These are phyloP conservation scores for Botrytis elliptica DNA, from an alignment of 2,329 filamentous ascomycete species.

Conservation along the genomic window DNA sequence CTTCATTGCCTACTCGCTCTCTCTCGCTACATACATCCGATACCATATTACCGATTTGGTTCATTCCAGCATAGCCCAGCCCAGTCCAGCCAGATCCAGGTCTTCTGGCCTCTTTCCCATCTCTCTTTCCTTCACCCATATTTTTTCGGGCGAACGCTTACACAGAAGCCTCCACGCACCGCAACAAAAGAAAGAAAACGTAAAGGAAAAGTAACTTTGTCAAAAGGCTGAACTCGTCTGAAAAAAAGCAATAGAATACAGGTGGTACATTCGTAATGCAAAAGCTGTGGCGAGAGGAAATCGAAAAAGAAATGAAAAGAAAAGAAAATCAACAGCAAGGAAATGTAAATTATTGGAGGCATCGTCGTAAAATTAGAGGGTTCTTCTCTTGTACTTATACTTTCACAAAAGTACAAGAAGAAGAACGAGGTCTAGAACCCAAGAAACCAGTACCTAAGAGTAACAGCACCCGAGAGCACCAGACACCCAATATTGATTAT, in stretches of 20 bases:
- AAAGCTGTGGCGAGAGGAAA: neutral
- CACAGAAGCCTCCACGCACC: neutral
- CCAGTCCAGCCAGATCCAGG: neutral
- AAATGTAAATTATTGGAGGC: neutral
- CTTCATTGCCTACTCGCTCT: neutral
- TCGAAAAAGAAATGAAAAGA: neutral
- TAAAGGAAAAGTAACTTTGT: neutral
- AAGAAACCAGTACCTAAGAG: conserved; percentile 15
- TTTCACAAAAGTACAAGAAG: neutral
- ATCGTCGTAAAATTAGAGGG: conserved; percentile 9
- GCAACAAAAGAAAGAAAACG: conserved; percentile 3
- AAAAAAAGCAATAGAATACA: conserved; percentile 18
- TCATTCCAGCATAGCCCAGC: neutral
- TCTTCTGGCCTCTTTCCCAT: too few relatives aligned
- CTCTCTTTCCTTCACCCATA: neutral
- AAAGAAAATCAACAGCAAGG: neutral
- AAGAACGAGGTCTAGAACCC: conserved; percentile 4
- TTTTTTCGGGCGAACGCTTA: neutral
- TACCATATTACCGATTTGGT: neutral
- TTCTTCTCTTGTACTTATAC: neutral
- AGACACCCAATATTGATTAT: neutral
- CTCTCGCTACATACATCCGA: neutral
- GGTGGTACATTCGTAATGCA: neutral
- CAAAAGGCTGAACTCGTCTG: neutral
- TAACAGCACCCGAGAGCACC: neutral